Percentiles rank a stretch among this genome's conserved stretches.
phyloP scores from a whole-genome alignment of 257 asterid genomes.

The Rhazya stricta region DNA sequence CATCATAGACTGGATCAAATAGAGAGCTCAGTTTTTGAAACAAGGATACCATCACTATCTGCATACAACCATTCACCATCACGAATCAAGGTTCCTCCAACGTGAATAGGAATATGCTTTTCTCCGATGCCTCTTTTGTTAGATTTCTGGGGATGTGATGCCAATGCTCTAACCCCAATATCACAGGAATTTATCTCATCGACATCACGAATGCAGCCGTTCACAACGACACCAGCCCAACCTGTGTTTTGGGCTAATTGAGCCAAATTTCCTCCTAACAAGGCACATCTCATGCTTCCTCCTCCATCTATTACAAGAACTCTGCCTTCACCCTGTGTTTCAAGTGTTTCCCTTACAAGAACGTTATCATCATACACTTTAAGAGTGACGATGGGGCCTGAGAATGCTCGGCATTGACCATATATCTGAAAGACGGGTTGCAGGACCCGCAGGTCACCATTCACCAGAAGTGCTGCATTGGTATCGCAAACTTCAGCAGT shows the following conservation, averaged over 20 bases:
- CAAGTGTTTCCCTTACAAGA: constrained; percentile 65
- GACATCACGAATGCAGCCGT: constrained; percentile 75
- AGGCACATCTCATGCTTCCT: constrained; percentile 78
- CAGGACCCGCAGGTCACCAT: constrained; percentile 64
- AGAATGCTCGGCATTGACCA: constrained; percentile 61
- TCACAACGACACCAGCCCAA: constrained; percentile 71
- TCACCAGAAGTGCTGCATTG: constrained; percentile 46
- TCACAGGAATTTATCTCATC: constrained; percentile 85
- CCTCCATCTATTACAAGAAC: constrained; percentile 82
- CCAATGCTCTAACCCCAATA: constrained; percentile 79
- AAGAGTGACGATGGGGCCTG: constrained; percentile 66
- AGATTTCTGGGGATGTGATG: constrained; percentile 72
- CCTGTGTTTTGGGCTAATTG: constrained; percentile 74
- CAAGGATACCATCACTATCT: constrained; percentile 74
- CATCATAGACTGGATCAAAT: constrained; percentile 12
- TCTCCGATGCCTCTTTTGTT: constrained; percentile 63
- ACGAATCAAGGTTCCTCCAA: constrained; percentile 54
- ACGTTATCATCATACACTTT: constrained; percentile 85
- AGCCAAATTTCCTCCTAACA: constrained; percentile 73
- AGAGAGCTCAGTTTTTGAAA: constrained; percentile 71
- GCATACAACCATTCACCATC: constrained; percentile 94
- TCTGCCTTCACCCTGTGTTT: constrained; percentile 65
- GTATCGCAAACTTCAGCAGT: constrained; percentile 84
- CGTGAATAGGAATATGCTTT: constrained; percentile 39
- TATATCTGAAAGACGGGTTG: constrained; percentile 72